These are phyloP conservation scores for Zychaea mexicana DNA, from an alignment of 371 early-diverging fungal species.

Conservation along the genomic window DNA sequence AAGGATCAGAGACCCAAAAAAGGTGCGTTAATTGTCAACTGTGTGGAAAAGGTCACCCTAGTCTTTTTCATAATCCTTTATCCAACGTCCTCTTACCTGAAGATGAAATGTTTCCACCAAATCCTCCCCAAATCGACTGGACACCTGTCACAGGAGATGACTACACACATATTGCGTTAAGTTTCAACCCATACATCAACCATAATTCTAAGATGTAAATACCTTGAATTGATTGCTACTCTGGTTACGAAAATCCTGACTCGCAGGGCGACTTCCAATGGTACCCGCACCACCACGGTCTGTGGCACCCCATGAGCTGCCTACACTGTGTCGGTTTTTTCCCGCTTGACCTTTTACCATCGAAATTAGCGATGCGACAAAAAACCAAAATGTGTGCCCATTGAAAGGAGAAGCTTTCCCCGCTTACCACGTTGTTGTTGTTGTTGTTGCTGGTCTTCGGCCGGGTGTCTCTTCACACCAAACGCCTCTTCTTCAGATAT, in stretches of 20 bases:
- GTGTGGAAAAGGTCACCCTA: too few species aligned
- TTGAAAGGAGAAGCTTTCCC: background rate
- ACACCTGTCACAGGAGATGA: slow-evolving; percentile 79
- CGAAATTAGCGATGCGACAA: too few species aligned
- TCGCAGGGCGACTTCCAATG: slow-evolving; percentile 11
- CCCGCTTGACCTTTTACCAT: background rate
- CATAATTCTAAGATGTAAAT: background rate
- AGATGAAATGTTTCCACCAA: slow-evolving; percentile 29
- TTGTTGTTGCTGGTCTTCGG: too few species aligned
- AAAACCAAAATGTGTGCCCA: background rate
- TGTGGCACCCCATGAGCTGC: background rate
- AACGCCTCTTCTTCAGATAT: slow-evolving; percentile 61
- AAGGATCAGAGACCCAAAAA: too few species aligned
- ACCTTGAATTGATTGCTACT: slow-evolving; percentile 4
- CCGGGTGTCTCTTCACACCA: slow-evolving; percentile 38
- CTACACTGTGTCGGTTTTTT: background rate
- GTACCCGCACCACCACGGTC: background rate
- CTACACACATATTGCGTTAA: background rate
- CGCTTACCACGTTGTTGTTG: slow-evolving; percentile 17
- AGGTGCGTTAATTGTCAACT: too few species aligned
- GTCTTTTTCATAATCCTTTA: too few species aligned
- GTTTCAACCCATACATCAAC: background rate
- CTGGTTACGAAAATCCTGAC: background rate
- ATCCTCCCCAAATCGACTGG: slow-evolving; percentile 47
- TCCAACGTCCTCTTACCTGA: background rate